Evolutionary conservation across 2,329 filamentous ascomycete species (phyloP), one percentile per base, ranked within the genome.

Genomic region (Hypoxylon sp.): DNA sequence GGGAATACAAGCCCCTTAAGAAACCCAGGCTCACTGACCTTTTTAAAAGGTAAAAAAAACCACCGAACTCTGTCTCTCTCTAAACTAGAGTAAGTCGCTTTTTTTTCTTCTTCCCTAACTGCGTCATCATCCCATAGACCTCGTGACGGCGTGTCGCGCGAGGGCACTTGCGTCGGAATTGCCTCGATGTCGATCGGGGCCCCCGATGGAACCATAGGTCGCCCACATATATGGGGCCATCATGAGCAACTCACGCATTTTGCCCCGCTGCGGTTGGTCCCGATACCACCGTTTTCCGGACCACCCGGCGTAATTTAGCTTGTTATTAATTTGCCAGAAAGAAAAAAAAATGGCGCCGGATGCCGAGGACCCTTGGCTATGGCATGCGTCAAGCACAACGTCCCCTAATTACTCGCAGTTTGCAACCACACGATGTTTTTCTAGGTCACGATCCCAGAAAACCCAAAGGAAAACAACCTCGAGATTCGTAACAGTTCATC

Each of bases 181-280:
- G 20, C 9, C 35, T 38, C 42, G 25, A 44, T 29, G 46, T 51
- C 9, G 54, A 57, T 54, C 54, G 50, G 50, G 31, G 31, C 35
- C 16, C 36, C 54, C 50, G 54, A 55, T 56, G 55, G 48, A 53
- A 52, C 51, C 41, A 55, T 50, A 40, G 15, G 19, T 30, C 35
- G 21, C 44, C 55, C 55, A 59, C 55, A 52, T 59, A 59, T 59
- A 59, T 56, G 55, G 55, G 51, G n/a, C 51, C 51, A 55, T 55
- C 55, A 47, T 46, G 47, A 52, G 36, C 15, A 37, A 32, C 32
- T 50, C 44, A 46, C 36, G 40, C 36, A 59, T 20, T 30, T 32
- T 17, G 50, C 34, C 48, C 50, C 45, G 50, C 41, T 31, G 42
- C 54, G 54, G 54, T 54, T 55, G 35, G 41, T 55, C 55, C 55